Conservation (phyloP, 2,329 filamentous ascomycete genomes). For the Apiospora marii region DNA sequence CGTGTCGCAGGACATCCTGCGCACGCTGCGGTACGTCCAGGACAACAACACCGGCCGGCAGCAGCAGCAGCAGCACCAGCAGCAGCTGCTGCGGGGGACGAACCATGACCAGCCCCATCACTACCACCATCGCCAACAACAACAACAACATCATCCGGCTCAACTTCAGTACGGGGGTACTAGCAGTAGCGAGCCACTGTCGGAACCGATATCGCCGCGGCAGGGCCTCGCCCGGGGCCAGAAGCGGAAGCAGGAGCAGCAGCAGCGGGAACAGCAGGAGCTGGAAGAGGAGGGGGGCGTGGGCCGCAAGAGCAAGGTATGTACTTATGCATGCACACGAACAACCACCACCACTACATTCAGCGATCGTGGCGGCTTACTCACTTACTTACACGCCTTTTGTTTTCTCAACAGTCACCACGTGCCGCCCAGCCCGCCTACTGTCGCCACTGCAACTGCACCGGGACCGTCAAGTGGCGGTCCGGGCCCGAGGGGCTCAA, state of each 20-base stretch:
- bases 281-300: neutral
- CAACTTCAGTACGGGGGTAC: too few relatives aligned
- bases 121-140: too few relatives aligned
- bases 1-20: conserved; percentile 10
- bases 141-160: too few relatives aligned
- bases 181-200: neutral
- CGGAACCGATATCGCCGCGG: neutral
- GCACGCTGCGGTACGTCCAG: neutral
- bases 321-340: neutral
- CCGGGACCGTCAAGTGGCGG: conserved; percentile 10
- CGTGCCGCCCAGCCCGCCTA: neutral
- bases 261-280: too few relatives aligned
- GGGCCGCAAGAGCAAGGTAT: neutral
- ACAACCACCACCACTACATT: neutral
- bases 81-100: neutral
- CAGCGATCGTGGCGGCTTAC: too few relatives aligned
- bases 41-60: neutral
- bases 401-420: neutral
- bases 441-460: conserved; percentile 6
- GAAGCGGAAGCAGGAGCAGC: neutral
- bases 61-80: neutral
- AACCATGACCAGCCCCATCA: neutral
- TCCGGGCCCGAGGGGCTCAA: neutral
- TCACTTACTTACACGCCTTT: neutral
- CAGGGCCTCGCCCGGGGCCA: neutral